Evolutionary conservation across 2,329 filamentous ascomycete species (phyloP).

Genomic region (Aspergillus latus): DNA sequence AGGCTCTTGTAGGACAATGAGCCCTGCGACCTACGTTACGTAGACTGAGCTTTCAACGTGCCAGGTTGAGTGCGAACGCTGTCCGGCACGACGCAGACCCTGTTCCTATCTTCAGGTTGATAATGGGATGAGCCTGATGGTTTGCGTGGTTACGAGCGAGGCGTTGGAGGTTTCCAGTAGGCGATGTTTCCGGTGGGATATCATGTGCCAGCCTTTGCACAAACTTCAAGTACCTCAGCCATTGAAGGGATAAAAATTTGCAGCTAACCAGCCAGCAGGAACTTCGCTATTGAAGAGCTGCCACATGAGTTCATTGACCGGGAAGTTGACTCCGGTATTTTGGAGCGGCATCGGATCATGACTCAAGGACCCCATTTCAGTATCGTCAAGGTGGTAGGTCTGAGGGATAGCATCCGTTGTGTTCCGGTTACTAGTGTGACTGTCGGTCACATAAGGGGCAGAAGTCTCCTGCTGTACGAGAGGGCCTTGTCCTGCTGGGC

Average conservation of each 20-base stretch:
- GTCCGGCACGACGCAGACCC: too few relatives aligned
- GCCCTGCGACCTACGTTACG: too few relatives aligned
- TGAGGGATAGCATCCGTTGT: not conserved
- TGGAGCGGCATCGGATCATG: not conserved
- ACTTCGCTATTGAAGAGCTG: slow-evolving; percentile 16
- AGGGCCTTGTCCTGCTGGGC: not conserved
- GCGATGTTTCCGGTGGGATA: too few relatives aligned
- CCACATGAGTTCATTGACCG: slow-evolving; percentile 15
- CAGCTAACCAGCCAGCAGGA: slow-evolving; percentile 1
- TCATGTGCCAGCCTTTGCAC: too few relatives aligned
- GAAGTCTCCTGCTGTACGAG: not conserved
- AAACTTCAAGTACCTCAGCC: not conserved
- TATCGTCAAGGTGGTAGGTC: not conserved
- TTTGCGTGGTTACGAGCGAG: too few relatives aligned
- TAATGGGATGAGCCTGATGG: too few relatives aligned
- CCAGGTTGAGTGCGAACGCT: too few relatives aligned
- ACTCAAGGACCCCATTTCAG: too few relatives aligned
- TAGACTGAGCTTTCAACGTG: too few relatives aligned
- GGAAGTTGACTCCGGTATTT: not conserved
- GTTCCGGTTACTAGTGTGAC: not conserved
- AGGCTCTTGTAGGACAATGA: too few relatives aligned
- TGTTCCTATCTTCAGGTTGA: too few relatives aligned
- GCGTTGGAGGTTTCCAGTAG: too few relatives aligned
- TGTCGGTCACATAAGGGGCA: not conserved
- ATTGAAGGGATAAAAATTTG: not conserved